Conservation (phyloP, 1,284 basidiomycete genomes). For the Testicularia cyperi region DNA sequence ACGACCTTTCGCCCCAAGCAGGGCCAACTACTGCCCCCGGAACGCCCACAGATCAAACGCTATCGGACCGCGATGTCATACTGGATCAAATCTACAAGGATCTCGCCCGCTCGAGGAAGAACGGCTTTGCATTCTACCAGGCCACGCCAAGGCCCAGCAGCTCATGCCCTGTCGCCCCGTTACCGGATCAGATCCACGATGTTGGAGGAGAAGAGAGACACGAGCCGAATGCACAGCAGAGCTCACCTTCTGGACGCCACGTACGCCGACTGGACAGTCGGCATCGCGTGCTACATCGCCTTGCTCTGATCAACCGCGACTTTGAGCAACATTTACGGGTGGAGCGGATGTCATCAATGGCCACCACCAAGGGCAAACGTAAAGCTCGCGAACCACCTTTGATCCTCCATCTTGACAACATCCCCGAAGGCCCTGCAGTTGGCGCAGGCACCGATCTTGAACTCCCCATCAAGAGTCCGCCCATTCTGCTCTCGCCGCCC, state of each 20-base stretch:
- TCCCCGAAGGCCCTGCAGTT: not conserved
- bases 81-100: conserved; percentile 57
- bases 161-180: conserved; percentile 31
- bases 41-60: not conserved
- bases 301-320: conserved; percentile 34
- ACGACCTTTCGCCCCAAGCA: conserved; percentile 44
- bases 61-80: conserved; percentile 37
- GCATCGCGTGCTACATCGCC: conserved; percentile 24
- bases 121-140: conserved; percentile 53
- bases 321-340: conserved; percentile 26
- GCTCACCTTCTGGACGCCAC: not conserved
- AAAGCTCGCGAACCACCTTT: conserved; percentile 4
- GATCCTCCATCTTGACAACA: conserved; percentile 17
- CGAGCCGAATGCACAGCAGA: too few relatives aligned
- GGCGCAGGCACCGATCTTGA: not conserved
- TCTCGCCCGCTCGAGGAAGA: conserved; percentile 44
- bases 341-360: conserved; percentile 6
- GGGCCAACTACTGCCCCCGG: not conserved
- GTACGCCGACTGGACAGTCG: conserved; percentile 9
- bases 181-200: not conserved
- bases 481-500: conserved; percentile 36
- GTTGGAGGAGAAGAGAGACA: too few relatives aligned
- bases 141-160: conserved; percentile 16
- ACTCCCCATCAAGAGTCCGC: conserved; percentile 23
- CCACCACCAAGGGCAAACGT: conserved; percentile 1